Evolutionary conservation across 352 stramenopile species (phyloP).

Genomic region (Phytophthora cactorum): DNA sequence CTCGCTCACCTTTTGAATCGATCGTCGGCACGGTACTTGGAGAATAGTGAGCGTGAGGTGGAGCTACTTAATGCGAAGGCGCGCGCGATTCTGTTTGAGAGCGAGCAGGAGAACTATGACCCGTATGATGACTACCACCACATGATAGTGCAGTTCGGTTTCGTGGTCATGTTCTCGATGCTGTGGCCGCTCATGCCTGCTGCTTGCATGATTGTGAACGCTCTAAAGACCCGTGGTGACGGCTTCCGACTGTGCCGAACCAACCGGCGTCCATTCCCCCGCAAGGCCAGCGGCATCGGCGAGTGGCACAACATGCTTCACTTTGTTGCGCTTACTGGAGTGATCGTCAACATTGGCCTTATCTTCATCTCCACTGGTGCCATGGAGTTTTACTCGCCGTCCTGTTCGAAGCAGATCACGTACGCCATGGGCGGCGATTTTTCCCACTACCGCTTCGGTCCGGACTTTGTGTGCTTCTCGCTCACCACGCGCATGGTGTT

Average conservation of each 20-base stretch:
- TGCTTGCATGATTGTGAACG: constrained; percentile 80
- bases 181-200: constrained; percentile 84
- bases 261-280: constrained; percentile 74
- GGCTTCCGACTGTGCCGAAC: constrained; percentile 78
- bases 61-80: constrained; percentile 72
- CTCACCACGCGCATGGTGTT: constrained; percentile 81
- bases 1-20: constrained; percentile 57
- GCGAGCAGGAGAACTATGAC: constrained; percentile 80
- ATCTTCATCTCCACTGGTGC: constrained; percentile 83
- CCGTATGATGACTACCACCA: constrained; percentile 86
- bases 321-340: constrained; percentile 65
- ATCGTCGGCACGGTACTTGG: constrained; percentile 70
- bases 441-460: constrained; percentile 71
- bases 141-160: constrained; percentile 83
- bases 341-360: constrained; percentile 80
- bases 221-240: constrained; percentile 81
- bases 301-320: constrained; percentile 79
- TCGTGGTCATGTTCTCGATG: constrained; percentile 90
- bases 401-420: constrained; percentile 60
- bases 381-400: constrained; percentile 72
- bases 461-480: constrained; percentile 78
- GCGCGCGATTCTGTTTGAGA: constrained; percentile 77
- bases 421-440: constrained; percentile 65
- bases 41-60: constrained; percentile 70
- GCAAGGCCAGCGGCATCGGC: constrained; percentile 74